Conservation (phyloP, 1,284 basidiomycete genomes). For the Malassezia japonica region DNA sequence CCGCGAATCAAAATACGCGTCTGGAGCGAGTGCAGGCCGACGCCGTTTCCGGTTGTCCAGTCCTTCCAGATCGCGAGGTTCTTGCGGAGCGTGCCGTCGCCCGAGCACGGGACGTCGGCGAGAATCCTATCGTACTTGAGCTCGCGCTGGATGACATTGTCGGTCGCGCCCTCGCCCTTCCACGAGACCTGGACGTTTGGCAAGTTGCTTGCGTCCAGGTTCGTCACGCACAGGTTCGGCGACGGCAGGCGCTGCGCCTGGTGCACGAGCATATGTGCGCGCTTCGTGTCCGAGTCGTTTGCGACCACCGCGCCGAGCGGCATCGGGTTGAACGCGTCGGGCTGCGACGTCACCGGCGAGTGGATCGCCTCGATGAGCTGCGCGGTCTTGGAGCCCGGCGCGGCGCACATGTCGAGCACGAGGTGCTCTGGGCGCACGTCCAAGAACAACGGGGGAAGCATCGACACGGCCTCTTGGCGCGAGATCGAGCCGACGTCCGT, state of each 20-base stretch:
- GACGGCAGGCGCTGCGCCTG: conserved; percentile 90
- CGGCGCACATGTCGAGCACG: conserved; percentile 92
- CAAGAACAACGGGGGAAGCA: conserved; percentile 91
- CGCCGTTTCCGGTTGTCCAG: conserved; percentile 80
- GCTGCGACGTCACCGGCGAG: conserved; percentile 36
- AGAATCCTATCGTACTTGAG: conserved; percentile 86
- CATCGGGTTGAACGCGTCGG: conserved; percentile 38
- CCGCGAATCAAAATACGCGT: conserved; percentile 81
- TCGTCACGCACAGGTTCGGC: conserved; percentile 86
- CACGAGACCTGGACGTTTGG: conserved; percentile 50
- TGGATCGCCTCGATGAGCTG: conserved; percentile 84
- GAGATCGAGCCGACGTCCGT: conserved; percentile 96
- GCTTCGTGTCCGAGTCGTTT: conserved; percentile 84
- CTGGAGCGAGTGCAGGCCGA: conserved; percentile 85
- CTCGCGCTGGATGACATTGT: conserved; percentile 45
- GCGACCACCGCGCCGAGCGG: conserved; percentile 66
- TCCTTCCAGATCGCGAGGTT: conserved; percentile 90
- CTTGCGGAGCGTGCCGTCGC: conserved; percentile 91
- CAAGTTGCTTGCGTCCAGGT: conserved; percentile 83
- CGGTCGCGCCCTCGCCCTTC: conserved; percentile 20
- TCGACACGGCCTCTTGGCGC: conserved; percentile 93
- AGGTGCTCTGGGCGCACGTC: conserved; percentile 60
- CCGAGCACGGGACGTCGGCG: conserved; percentile 94
- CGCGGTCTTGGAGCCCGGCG: conserved; percentile 93
- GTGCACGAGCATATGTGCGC: conserved; percentile 93